phyloP scores from a whole-genome alignment of 345 rosid genomes.

The Jatropha curcas region DNA sequence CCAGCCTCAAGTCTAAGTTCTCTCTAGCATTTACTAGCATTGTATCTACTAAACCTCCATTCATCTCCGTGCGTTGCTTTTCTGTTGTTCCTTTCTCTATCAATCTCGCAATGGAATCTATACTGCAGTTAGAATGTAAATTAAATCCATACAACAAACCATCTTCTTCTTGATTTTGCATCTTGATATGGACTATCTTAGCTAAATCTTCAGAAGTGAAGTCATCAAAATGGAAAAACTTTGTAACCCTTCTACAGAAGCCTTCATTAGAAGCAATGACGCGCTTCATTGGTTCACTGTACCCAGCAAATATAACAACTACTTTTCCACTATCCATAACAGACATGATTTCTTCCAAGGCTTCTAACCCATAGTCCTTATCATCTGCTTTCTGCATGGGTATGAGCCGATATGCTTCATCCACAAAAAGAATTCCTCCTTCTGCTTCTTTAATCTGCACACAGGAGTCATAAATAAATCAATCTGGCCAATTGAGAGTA shows the following conservation, averaged over 20 bases:
- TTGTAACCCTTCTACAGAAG: conserved; percentile 94
- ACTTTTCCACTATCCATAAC: conserved; percentile 91
- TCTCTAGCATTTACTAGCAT: conserved; percentile 91
- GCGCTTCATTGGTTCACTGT: conserved; percentile 95
- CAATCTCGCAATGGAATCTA: conserved; percentile 59
- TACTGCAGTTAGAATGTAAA: conserved; percentile 63
- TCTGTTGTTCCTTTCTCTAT: conserved; percentile 74
- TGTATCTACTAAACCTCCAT: conserved; percentile 85
- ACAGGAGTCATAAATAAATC: conserved; percentile 6
- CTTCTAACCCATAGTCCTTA: conserved; percentile 96
- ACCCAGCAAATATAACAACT: conserved; percentile 93
- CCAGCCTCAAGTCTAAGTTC: conserved; percentile 78
- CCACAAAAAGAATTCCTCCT: conserved; percentile 98
- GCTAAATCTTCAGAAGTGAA: conserved; percentile 72
- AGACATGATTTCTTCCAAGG: conserved; percentile 95
- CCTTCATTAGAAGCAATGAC: conserved; percentile 94
- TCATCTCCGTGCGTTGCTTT: conserved; percentile 87
- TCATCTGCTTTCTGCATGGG: conserved; percentile 96
- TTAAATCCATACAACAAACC: conserved; percentile 67
- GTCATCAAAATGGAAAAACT: conserved; percentile 81
- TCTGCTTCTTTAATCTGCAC: conserved; percentile 92
- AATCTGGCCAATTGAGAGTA: not conserved
- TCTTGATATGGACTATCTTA: conserved; percentile 79
- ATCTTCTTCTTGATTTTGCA: conserved; percentile 64
- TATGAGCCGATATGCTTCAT: conserved; percentile 90